Base-by-base conservation (phyloP, 768 basidiomycete genomes). In the Hirschioporus abietinus region DNA sequence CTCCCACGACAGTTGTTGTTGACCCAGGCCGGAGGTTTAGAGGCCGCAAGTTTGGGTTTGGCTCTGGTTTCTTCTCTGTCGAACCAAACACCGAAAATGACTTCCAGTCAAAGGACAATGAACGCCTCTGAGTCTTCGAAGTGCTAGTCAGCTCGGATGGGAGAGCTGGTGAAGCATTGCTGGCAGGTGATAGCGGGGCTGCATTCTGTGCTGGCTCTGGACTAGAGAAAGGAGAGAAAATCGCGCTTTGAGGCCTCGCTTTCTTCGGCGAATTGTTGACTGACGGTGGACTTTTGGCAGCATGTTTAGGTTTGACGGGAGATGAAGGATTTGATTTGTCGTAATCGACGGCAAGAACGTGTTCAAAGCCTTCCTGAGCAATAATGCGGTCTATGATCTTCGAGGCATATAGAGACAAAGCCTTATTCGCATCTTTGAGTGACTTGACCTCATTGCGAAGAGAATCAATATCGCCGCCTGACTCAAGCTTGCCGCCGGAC, bases 301-400 rank as follows among this genome's bases (percentile, higher is more conserved):
- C 79, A 34, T 26, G 25, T 58, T 58, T 25, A 42, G 36, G 27
- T 57, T 66, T 57, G 42, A 58, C 67, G 24, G 71, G 67, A 12
- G 71, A 63, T 35, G 85, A 84, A 12, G 79, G 77, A 12, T 81
- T 80, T 67, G 86, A 84, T 62, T 74, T 72, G n/a, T 92, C 91
- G 71, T 92, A 96, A 76, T 98, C 96, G 60, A 86, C 89, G n/a
- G 96, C 92, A 36, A 98, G 86, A 65, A 99, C 92, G 72, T 96
- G 94, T 76, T 99, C 96, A 78, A 96, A 98, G 25, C 95, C 95
- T 77, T 97, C 96, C 76, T 96, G 91, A 0, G 91, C 86, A 71
- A 98, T 96, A 74, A 99, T 97, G 60, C 96, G 88, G 80, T 99
- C 96, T 72, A 99, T 92, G 70, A 99, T 99, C 83, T 98, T 99